These are phyloP conservation scores for Fusarium citri DNA, from an alignment of 2,329 filamentous ascomycete species.

Conservation along the genomic window DNA sequence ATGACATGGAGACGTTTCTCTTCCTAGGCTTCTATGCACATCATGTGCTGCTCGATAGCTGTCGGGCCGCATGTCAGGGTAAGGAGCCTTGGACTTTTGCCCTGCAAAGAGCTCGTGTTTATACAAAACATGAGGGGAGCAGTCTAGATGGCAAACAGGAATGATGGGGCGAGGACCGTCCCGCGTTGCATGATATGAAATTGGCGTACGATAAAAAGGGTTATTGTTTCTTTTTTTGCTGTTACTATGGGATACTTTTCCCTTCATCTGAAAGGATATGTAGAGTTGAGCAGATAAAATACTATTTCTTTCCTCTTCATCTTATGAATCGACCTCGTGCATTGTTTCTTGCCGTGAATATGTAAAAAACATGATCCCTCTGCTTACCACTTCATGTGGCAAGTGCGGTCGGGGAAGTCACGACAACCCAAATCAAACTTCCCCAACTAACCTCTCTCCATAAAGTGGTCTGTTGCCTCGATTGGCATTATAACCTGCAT, in stretches of 20 bases:
- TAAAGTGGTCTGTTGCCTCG: background rate
- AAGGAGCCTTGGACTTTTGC: slow-evolving; percentile 62
- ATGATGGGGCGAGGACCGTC: slow-evolving; percentile 61
- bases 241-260: slow-evolving; percentile 17
- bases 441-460: background rate
- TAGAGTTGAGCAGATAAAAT: slow-evolving; percentile 42
- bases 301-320: slow-evolving; percentile 20
- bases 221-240: slow-evolving; percentile 40
- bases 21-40: slow-evolving; percentile 25
- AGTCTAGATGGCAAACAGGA: slow-evolving; percentile 49
- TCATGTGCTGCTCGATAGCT: slow-evolving; percentile 38
- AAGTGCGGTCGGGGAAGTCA: background rate
- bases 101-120: slow-evolving; percentile 41
- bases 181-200: slow-evolving; percentile 63
- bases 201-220: slow-evolving; percentile 57
- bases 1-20: slow-evolving; percentile 24
- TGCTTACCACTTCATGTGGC: background rate
- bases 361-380: background rate
- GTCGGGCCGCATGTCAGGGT: slow-evolving; percentile 51
- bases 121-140: slow-evolving; percentile 30
- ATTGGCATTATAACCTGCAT: background rate
- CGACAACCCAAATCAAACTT: background rate
- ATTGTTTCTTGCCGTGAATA: background rate
- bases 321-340: background rate
- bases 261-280: slow-evolving; percentile 28